A percentile compares a stretch with the other conserved stretches of the same genome.
Evolutionary conservation across 164 flowering plant species (phyloP).

Genomic region (Stephania japonica): DNA sequence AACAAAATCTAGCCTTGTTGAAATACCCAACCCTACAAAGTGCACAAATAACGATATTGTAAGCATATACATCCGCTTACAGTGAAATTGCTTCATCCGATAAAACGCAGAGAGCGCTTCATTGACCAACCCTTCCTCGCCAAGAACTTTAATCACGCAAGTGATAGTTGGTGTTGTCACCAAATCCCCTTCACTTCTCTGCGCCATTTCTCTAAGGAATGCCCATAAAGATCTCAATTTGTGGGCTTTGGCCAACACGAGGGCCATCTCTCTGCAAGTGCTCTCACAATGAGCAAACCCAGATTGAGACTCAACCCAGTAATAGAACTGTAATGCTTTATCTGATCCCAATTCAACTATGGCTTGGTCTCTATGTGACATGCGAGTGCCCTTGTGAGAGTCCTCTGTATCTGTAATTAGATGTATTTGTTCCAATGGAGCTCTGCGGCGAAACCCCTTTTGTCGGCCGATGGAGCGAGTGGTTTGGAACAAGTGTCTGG

Average conservation of each 20-base stretch:
- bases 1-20: conserved; percentile 68
- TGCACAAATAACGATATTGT: conserved; percentile 58
- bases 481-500: conserved; percentile 61
- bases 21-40: conserved; percentile 77
- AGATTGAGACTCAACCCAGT: conserved; percentile 54
- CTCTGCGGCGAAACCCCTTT: conserved; percentile 46
- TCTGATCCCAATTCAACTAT: conserved; percentile 41
- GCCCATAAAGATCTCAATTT: conserved; percentile 47
- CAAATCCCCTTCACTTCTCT: conserved; percentile 26
- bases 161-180: conserved; percentile 61
- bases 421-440: conserved; percentile 59
- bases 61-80: conserved; percentile 74
- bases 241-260: conserved; percentile 58
- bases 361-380: conserved; percentile 52
- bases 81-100: conserved; percentile 70
- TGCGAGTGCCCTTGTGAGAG: conserved; percentile 25
- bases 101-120: conserved; percentile 63
- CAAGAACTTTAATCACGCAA: conserved; percentile 81
- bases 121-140: conserved; percentile 77
- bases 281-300: conserved; percentile 54
- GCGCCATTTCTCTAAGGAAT: conserved; percentile 55
- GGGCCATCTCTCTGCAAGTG: conserved; percentile 80
- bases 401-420: conserved; percentile 34
- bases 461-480: conserved; percentile 67
- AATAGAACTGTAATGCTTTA: conserved; percentile 61